Evolutionary conservation across 1,139 yeast species (phyloP).

Genomic region (Suhomyces terraborum): DNA sequence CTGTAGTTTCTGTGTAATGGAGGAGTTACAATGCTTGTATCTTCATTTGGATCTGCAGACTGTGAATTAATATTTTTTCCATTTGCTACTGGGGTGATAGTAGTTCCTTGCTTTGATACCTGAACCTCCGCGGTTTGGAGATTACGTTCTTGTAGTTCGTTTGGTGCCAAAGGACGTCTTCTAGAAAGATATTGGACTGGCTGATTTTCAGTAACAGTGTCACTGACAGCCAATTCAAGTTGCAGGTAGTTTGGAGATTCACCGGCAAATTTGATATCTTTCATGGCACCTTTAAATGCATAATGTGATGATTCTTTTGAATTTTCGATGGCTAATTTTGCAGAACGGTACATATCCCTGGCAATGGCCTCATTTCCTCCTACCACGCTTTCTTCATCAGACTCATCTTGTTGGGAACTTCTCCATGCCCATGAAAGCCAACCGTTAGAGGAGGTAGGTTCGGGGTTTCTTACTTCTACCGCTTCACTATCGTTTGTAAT

Average conservation of each 20-base stretch:
- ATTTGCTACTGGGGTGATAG: background rate
- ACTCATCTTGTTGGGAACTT: constrained; percentile 10
- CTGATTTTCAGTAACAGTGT: constrained; percentile 39
- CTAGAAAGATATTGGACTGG: constrained; percentile 42
- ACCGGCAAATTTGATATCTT: constrained; percentile 20
- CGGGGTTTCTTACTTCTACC: background rate
- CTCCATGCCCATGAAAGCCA: constrained; percentile 33
- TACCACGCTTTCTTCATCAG: constrained; percentile 13
- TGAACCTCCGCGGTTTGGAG: constrained; percentile 4
- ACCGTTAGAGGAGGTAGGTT: background rate
- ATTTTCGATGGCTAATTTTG: constrained; percentile 39
- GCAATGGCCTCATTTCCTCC: constrained; percentile 16
- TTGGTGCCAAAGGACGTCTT: constrained; percentile 39
- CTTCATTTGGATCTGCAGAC: background rate
- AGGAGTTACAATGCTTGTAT: constrained; percentile 25
- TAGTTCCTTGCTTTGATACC: background rate
- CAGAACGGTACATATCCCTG: constrained; percentile 33
- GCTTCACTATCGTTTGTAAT: background rate
- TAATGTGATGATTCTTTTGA: constrained; percentile 37
- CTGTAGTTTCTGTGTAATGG: constrained; percentile 36
- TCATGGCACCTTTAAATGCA: constrained; percentile 32
- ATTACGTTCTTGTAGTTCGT: constrained; percentile 36
- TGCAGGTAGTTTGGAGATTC: constrained; percentile 18
- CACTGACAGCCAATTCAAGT: constrained; percentile 42
- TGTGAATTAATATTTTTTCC: background rate